phyloP scores from a whole-genome alignment of 116 monocot species.

The Phalaenopsis hybrid region DNA sequence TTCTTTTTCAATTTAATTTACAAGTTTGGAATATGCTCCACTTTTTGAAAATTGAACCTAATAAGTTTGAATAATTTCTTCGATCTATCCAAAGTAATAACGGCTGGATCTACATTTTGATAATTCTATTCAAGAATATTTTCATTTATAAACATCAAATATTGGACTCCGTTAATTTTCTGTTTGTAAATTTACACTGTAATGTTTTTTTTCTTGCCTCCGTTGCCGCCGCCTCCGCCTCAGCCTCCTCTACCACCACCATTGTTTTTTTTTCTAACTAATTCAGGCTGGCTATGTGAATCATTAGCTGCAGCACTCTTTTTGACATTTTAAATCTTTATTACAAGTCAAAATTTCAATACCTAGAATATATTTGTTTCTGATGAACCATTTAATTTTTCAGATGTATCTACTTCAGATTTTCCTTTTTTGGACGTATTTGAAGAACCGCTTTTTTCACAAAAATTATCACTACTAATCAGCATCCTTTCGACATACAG shows the following conservation, averaged over 20 bases:
- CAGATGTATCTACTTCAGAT: slow-evolving; percentile 25
- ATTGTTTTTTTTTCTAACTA: neutral
- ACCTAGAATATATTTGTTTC: neutral
- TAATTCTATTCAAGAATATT: neutral
- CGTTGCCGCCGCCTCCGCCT: neutral
- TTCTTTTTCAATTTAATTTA: neutral
- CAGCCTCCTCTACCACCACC: neutral
- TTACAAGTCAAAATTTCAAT: neutral
- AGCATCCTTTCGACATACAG: slow-evolving; percentile 61
- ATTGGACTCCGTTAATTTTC: neutral
- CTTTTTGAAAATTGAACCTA: neutral
- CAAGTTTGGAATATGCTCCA: neutral
- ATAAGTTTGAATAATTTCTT: neutral
- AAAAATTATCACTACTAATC: slow-evolving; percentile 62
- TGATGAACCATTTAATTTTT: slow-evolving; percentile 3
- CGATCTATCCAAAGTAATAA: neutral
- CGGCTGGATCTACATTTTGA: neutral
- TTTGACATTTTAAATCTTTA: neutral
- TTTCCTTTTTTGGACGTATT: slow-evolving; percentile 28
- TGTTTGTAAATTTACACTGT: neutral
- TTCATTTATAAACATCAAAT: neutral
- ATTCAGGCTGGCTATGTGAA: neutral
- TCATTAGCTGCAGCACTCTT: neutral
- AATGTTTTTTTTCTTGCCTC: neutral
- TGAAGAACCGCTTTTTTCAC: slow-evolving; percentile 78